Evolutionary conservation across 257 asterid species (phyloP).

Genomic region (Nicotiana attenuata): DNA sequence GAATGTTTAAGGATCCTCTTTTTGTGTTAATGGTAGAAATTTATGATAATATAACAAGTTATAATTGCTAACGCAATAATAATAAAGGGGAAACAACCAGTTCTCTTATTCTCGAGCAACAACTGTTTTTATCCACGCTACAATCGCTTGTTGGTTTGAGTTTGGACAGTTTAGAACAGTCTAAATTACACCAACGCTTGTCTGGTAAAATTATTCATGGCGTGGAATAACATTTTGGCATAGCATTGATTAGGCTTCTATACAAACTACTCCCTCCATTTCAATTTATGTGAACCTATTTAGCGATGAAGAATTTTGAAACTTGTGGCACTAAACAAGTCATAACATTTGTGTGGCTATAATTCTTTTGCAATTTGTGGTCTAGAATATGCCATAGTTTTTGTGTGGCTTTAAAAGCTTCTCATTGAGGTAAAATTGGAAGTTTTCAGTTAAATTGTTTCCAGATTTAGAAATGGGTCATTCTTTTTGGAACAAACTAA

Average conservation of each 20-base stretch:
- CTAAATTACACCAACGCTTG: background rate
- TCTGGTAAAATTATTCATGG: background rate
- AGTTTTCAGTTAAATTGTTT: too few relatives aligned
- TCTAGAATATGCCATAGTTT: too few relatives aligned
- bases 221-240: background rate
- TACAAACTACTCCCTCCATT: background rate
- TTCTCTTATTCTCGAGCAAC: background rate
- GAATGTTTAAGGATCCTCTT: background rate
- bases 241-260: background rate
- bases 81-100: background rate
- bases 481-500: too few relatives aligned
- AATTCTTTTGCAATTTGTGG: too few relatives aligned
- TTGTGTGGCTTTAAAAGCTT: too few relatives aligned
- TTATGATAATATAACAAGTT: background rate
- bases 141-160: background rate
- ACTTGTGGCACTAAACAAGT: too few relatives aligned
- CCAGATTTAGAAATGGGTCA: too few relatives aligned
- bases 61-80: background rate
- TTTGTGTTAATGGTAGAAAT: background rate
- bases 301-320: too few relatives aligned
- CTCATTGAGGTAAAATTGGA: too few relatives aligned
- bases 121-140: background rate
- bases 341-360: too few relatives aligned
- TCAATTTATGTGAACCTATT: too few relatives aligned
- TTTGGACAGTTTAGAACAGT: background rate